These are phyloP conservation scores for Gynostemma pentaphyllum DNA, from an alignment of 306 rosid genomes.

Conservation along the genomic window DNA sequence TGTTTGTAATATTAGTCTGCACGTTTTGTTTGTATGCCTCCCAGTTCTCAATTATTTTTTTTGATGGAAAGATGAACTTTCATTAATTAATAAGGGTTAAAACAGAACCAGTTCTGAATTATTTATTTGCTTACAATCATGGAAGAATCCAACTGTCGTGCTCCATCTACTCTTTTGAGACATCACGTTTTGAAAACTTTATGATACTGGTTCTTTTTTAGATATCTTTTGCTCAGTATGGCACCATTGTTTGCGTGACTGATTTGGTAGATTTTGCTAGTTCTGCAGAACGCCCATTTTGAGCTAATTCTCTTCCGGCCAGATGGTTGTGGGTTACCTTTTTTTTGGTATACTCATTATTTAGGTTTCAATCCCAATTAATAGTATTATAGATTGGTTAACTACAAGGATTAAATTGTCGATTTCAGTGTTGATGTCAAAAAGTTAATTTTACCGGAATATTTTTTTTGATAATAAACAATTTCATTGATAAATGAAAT, in stretches of 20 bases:
- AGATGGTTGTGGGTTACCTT: background rate
- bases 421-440: no score
- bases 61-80: no score
- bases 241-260: background rate
- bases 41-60: background rate
- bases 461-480: no score
- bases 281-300: no score
- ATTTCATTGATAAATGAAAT: no score
- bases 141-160: background rate
- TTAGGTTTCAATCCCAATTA: background rate
- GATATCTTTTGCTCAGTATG: background rate
- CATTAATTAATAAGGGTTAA: no score
- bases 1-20: background rate
- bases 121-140: background rate
- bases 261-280: background rate
- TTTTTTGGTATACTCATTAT: background rate
- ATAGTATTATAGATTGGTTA: background rate
- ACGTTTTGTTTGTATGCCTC: background rate
- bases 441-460: no score
- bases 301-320: no score
- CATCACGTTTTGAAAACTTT: background rate
- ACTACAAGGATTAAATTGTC: no score
- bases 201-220: background rate
- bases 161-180: background rate
- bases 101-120: background rate